A percentile compares a stretch with the other conserved stretches of the same genome.
Evolutionary conservation across 257 asterid genomes (phyloP).

Genomic region (Capsicum pubescens): DNA sequence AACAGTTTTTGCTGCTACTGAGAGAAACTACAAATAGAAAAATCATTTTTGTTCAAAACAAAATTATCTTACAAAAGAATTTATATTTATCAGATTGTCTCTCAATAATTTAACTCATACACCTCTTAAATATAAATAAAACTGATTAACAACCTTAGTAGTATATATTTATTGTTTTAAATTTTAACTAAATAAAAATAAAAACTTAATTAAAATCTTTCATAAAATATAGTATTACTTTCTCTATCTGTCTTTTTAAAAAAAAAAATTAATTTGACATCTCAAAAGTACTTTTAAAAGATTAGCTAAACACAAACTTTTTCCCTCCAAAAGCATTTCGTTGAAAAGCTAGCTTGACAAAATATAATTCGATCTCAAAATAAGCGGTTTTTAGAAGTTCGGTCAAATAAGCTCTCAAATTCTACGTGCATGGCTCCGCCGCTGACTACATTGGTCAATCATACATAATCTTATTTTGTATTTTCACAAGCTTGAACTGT

Average conservation of each 20-base stretch:
- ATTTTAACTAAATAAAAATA: no score
- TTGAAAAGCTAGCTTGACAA: neutral
- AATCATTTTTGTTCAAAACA: neutral
- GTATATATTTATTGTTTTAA: no score
- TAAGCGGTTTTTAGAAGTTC: neutral
- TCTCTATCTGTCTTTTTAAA: no score
- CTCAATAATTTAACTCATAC: no score
- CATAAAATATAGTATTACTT: no score
- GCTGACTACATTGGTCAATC: neutral
- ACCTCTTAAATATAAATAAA: neutral
- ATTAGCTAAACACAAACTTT: neutral
- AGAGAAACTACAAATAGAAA: neutral
- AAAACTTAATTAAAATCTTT: no score
- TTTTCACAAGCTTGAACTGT: neutral
- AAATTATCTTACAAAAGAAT: neutral
- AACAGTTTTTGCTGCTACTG: neutral
- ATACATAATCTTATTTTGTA: neutral
- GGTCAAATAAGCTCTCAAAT: neutral
- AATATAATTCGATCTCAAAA: neutral
- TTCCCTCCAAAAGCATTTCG: neutral
- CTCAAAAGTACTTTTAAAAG: neutral
- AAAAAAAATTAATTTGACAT: neutral
- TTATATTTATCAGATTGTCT: neutral
- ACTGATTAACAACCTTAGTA: neutral
- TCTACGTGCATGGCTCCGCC: accelerated